Evolutionary conservation across 139 green algal species (phyloP), one percentile per base, ranked within the genome.

Genomic region (Ettlia oleoabundans): DNA sequence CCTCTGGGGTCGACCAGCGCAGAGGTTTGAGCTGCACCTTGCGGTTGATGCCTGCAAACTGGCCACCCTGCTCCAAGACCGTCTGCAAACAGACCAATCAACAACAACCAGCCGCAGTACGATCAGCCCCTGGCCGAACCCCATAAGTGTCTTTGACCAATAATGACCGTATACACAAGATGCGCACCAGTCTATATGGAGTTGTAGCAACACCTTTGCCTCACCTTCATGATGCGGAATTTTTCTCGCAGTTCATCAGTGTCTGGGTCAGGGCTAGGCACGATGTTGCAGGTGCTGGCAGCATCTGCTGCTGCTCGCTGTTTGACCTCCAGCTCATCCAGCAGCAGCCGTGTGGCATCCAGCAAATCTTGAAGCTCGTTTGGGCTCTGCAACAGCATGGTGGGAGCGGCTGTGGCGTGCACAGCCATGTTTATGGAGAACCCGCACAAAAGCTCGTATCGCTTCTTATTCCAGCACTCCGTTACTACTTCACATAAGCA

Each of bases 11-110:
- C 33, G 75, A 82, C 86, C 88, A 92, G 87, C 88, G 80, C 35
- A 93, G 82, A 24, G 96, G 96, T 88, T 99, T 99, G 38, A 99
- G 84, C 92, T 99, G 96, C 53, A 97, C 97, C 92, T 99, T 99
- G 40, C 97, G 90, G 84, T 99, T 99, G 86, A 99, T 96, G 64
- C 97, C 96, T 26, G 89, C 91, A 89, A 98, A 98, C 76, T 94
- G 88, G 40, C 93, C 95, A 30, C 91, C 94, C 78, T 93, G 86
- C 86, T 93, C 89, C 51, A 94, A 85, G 73, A 97, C 93, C 13
- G 91, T 98, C 84, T 91, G 93, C 81, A 90, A 38, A n/a, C 8
- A n/a, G n/a, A n/a, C n/a, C n/a, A n/a, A n/a, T n/a, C n/a, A n/a
- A n/a, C n/a, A n/a, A n/a, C n/a, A n/a, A n/a, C n/a, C n/a, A n/a